phyloP scores from a whole-genome alignment of 2,329 filamentous ascomycete species.

The Diaporthe citrichinensis region DNA sequence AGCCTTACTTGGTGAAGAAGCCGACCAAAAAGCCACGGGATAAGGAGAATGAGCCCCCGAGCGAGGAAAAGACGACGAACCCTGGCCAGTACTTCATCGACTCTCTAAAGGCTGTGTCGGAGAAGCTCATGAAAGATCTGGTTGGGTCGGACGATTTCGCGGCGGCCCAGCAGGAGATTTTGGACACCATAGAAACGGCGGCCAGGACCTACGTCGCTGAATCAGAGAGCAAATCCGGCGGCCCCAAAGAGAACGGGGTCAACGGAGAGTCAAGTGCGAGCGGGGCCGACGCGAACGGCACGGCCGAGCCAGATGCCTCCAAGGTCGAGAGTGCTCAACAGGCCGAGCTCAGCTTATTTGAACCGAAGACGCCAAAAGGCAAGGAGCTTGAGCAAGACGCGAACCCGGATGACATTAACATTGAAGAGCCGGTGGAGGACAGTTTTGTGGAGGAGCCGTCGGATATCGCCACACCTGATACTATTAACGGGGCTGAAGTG shows the following conservation, averaged over 20 bases:
- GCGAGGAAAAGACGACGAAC: conserved; percentile 42
- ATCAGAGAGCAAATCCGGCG: conserved; percentile 47
- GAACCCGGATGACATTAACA: conserved; percentile 64
- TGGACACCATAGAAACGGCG: conserved; percentile 66
- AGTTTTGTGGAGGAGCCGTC: conserved; percentile 34
- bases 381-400: conserved; percentile 49
- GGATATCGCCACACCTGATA: conserved; percentile 38
- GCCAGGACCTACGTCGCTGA: conserved; percentile 65
- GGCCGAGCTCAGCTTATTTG: conserved; percentile 45
- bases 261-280: conserved; percentile 37
- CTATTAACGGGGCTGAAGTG: conserved; percentile 39
- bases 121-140: conserved; percentile 58
- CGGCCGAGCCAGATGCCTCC: conserved; percentile 8
- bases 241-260: conserved; percentile 38
- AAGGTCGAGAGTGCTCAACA: conserved; percentile 26
- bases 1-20: conserved; percentile 57
- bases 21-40: conserved; percentile 47
- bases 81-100: conserved; percentile 53
- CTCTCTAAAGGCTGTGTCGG: conserved; percentile 57
- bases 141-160: conserved; percentile 53
- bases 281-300: conserved; percentile 24
- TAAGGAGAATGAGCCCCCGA: conserved; percentile 44
- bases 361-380: conserved; percentile 40
- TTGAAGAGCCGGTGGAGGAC: conserved; percentile 57
- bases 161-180: conserved; percentile 59